Evolutionary conservation across 1,284 basidiomycete species (phyloP).

Genomic region (Naganishia sp.): DNA sequence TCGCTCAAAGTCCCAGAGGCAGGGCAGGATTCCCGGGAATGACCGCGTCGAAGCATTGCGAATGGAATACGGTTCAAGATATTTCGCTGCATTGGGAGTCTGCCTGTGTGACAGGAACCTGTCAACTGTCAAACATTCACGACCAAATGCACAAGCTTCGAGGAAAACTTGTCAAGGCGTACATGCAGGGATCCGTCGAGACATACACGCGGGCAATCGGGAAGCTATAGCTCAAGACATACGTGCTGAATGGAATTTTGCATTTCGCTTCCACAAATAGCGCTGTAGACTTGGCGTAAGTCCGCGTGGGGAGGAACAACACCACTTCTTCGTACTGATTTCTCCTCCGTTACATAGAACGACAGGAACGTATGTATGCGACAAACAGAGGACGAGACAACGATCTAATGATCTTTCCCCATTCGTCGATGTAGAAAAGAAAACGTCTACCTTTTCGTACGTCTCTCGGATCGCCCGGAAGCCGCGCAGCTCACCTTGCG

Average conservation of each 20-base stretch:
- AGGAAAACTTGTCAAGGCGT: no score
- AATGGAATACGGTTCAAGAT: no score
- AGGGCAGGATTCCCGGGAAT: no score
- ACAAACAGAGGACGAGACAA: not conserved
- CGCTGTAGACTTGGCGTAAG: conserved; percentile 33
- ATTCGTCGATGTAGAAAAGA: conserved; percentile 56
- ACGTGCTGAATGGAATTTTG: conserved; percentile 12
- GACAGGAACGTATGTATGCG: conserved; percentile 13
- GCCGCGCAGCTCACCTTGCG: not conserved
- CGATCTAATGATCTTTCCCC: not conserved
- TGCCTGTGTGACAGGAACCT: not conserved
- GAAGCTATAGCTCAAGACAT: not conserved
- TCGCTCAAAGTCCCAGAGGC: not conserved
- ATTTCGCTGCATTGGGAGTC: no score
- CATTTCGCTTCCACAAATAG: conserved; percentile 6
- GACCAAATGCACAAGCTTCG: no score
- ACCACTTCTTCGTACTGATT: conserved; percentile 38
- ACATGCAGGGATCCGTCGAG: no score
- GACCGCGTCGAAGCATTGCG: no score
- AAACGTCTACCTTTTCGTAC: conserved; percentile 90
- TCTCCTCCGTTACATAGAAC: conserved; percentile 33
- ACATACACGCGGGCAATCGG: no score
- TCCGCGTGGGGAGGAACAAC: not conserved
- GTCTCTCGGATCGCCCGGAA: not conserved
- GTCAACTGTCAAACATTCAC: not conserved